A percentile compares a stretch with the other conserved stretches of the same genome.
phyloP scores from a whole-genome alignment of 2,329 filamentous ascomycete species.

The Nemania diffusa region DNA sequence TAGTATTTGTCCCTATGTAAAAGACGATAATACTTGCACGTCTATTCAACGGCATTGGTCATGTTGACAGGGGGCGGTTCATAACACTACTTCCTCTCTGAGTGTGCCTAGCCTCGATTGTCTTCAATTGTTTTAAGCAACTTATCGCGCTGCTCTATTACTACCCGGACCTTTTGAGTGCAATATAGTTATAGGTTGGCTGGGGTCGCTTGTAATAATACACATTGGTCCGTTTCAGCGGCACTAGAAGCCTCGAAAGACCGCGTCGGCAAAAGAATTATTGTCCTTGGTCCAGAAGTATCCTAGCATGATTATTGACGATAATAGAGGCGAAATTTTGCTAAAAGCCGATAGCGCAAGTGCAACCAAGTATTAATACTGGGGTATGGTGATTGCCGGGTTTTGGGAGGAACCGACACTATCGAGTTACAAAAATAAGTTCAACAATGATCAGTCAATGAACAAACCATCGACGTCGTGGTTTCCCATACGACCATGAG shows the following conservation, averaged over 20 bases:
- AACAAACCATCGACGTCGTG: background rate
- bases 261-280: background rate
- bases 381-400: background rate
- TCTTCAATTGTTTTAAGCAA: too few relatives aligned
- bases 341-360: background rate
- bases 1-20: too few relatives aligned
- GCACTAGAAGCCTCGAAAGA: background rate
- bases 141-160: too few relatives aligned
- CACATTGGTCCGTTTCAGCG: too few relatives aligned
- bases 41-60: too few relatives aligned
- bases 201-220: too few relatives aligned
- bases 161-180: too few relatives aligned
- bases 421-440: background rate
- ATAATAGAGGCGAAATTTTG: background rate
- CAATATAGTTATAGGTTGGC: too few relatives aligned
- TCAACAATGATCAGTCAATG: background rate
- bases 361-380: background rate
- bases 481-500: conserved; percentile 1
- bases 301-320: background rate
- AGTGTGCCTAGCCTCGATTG: too few relatives aligned
- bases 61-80: too few relatives aligned
- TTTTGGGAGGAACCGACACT: background rate
- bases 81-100: too few relatives aligned
- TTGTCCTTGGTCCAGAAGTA: background rate
- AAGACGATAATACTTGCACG: too few relatives aligned